These are phyloP conservation scores for Polytrichum formosum DNA, from an alignment of 225 moss, liverwort and hornwort genomes.

Conservation along the genomic window DNA sequence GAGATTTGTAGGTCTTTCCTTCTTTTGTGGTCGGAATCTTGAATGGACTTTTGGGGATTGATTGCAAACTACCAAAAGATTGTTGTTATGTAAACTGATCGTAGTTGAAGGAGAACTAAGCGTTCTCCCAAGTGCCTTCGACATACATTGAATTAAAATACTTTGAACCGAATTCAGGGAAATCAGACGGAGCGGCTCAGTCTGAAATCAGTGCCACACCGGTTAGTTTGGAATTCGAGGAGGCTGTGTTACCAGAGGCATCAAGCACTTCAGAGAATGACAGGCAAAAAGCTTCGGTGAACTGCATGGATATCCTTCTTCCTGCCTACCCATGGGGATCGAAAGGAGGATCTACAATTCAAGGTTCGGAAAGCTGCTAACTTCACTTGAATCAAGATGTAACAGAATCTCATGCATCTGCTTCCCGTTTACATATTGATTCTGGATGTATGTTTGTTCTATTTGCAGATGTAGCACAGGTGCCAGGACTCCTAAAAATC, in stretches of 20 bases:
- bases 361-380: background rate
- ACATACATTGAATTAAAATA: too few relatives aligned
- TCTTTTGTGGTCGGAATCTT: too few relatives aligned
- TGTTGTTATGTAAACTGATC: too few relatives aligned
- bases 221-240: background rate
- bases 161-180: background rate
- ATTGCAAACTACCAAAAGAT: too few relatives aligned
- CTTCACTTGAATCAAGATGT: background rate
- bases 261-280: conserved; percentile 17
- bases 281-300: conserved; percentile 20
- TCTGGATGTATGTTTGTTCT: background rate
- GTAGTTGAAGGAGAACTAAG: too few relatives aligned
- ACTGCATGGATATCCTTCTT: conserved; percentile 37
- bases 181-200: background rate
- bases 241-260: conserved; percentile 13
- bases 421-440: background rate
- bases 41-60: too few relatives aligned
- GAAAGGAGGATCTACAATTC: conserved; percentile 4
- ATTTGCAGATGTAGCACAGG: conserved; percentile 17
- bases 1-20: too few relatives aligned
- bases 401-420: background rate
- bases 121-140: too few relatives aligned
- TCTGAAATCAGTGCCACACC: background rate
- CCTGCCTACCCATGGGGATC: conserved; percentile 53
- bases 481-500: background rate